Evolutionary conservation across 1,284 basidiomycete genomes (phyloP).

Genomic region (Ceratobasidium sp.): DNA sequence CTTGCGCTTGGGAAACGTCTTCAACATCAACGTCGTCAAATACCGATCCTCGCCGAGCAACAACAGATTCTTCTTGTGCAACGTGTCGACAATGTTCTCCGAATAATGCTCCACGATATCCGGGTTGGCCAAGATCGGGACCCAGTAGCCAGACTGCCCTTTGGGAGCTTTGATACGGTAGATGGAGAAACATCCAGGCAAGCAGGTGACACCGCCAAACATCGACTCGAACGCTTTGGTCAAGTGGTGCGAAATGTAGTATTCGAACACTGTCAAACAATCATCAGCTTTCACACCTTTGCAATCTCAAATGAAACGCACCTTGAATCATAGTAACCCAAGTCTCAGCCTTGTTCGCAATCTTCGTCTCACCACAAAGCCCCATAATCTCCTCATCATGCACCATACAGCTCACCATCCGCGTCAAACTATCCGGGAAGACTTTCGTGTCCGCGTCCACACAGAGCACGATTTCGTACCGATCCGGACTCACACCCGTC

Average conservation of each 20-base stretch:
- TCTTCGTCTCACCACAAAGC: slow-evolving; percentile 97
- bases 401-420: slow-evolving; percentile 97
- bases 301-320: background rate
- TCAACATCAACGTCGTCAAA: slow-evolving; percentile 92
- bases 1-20: slow-evolving; percentile 98
- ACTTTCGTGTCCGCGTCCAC: slow-evolving; percentile 99
- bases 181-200: slow-evolving; percentile 99
- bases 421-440: slow-evolving; percentile 86
- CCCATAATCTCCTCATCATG: slow-evolving; percentile 99
- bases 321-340: slow-evolving; percentile 98
- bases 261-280: slow-evolving; percentile 82
- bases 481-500: slow-evolving; percentile 99
- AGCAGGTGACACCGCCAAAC: slow-evolving; percentile 98
- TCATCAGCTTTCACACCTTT: background rate
- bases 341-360: slow-evolving; percentile 96
- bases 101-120: slow-evolving; percentile 98
- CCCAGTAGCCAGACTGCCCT: slow-evolving; percentile 89
- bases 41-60: slow-evolving; percentile 99
- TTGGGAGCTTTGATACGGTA: slow-evolving; percentile 97
- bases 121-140: slow-evolving; percentile 96
- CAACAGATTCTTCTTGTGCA: slow-evolving; percentile 98
- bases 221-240: slow-evolving; percentile 99
- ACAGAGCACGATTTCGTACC: slow-evolving; percentile 88
- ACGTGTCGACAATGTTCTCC: slow-evolving; percentile 91
- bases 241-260: slow-evolving; percentile 99